Conservation (phyloP, 371 early-diverging fungal genomes). For the Cokeromyces recurvatus region DNA sequence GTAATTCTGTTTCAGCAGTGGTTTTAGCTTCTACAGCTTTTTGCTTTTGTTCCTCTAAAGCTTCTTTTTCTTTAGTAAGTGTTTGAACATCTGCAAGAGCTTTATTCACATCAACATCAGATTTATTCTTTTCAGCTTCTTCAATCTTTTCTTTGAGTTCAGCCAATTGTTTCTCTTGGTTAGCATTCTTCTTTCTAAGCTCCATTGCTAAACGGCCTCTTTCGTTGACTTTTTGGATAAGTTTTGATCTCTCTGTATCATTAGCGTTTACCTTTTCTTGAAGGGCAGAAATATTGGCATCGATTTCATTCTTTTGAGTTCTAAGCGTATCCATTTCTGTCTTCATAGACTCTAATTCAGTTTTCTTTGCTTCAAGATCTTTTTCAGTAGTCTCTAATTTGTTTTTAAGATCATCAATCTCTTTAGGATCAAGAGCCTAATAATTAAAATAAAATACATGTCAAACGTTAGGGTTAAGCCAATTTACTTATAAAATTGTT, state of each 20-base stretch:
- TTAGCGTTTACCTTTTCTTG: background rate
- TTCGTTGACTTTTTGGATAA: conserved; percentile 5
- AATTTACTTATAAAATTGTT: too few species aligned
- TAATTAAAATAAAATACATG: too few species aligned
- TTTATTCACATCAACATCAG: background rate
- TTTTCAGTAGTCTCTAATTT: conserved; percentile 4
- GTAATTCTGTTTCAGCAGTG: background rate
- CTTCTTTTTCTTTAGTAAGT: conserved; percentile 7
- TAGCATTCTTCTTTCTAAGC: background rate
- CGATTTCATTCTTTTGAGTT: background rate
- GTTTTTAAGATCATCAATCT: too few species aligned
- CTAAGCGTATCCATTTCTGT: conserved; percentile 3
- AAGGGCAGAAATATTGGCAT: conserved; percentile 1
- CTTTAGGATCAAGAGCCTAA: too few species aligned
- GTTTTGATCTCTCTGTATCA: background rate
- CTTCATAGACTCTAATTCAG: conserved; percentile 4
- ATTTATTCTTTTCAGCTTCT: conserved; percentile 4
- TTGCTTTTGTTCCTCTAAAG: conserved; percentile 6
- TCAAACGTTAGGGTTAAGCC: too few species aligned
- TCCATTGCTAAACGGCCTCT: conserved; percentile 18
- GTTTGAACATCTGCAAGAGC: conserved; percentile 2
- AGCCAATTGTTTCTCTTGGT: background rate
- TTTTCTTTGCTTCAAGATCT: conserved; percentile 1
- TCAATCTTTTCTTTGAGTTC: background rate
- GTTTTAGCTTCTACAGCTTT: conserved; percentile 3